Evolutionary conservation across 768 basidiomycete species (phyloP).

Genomic region (Cystobasidium ongulense): DNA sequence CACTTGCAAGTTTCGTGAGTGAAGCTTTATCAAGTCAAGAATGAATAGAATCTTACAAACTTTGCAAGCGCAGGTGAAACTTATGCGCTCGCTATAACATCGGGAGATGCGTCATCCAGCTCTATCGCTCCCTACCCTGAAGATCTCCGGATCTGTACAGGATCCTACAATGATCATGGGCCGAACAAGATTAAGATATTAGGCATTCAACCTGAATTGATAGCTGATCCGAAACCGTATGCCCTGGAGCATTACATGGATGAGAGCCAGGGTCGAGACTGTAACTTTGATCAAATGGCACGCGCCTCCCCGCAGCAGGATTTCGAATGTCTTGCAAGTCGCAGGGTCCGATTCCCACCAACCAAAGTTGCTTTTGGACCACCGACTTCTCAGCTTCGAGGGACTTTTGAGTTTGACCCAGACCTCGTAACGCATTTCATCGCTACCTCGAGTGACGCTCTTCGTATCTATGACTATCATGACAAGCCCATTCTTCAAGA

Average conservation of each 20-base stretch:
- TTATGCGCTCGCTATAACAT: not conserved
- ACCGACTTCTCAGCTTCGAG: not conserved
- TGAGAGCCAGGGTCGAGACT: not conserved
- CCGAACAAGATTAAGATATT: not conserved
- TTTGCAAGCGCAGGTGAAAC: not conserved
- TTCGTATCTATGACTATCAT: not conserved
- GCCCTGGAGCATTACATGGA: not conserved
- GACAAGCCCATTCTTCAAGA: not conserved
- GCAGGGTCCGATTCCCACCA: not conserved
- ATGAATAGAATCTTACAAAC: not conserved
- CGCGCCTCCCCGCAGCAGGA: not conserved
- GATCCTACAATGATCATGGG: not conserved
- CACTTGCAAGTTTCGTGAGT: not conserved
- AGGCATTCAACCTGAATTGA: not conserved
- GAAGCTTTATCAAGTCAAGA: not conserved
- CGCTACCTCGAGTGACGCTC: not conserved
- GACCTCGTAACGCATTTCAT: not conserved
- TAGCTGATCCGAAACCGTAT: not conserved
- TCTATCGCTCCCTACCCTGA: not conserved
- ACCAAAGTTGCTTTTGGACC: not conserved
- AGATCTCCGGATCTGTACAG: not conserved
- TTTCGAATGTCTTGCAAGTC: not conserved
- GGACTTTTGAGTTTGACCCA: not conserved
- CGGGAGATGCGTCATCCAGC: not conserved
- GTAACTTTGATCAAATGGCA: not conserved